Base-by-base conservation (phyloP, 148 eudicot species). In the Spergularia bocconei region DNA sequence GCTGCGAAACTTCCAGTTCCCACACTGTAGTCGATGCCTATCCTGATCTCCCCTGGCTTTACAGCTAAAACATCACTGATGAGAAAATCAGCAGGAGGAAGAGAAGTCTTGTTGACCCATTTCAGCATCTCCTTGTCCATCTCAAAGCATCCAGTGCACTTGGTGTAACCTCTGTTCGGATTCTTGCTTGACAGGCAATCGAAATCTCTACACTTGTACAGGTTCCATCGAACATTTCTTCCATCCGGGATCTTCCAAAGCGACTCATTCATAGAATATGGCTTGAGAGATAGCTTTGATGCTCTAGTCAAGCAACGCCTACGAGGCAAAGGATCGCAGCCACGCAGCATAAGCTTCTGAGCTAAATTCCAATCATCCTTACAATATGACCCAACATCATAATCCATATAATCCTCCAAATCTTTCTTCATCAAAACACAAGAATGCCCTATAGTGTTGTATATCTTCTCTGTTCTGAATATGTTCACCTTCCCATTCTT, bases 1-100 rank as follows among this genome's bases (percentile, higher is more conserved):
- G 99, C 98, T 67, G 94, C 98, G 84, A 96, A 92, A 0, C 91
- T 87, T 0, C 98, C 99, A 0, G 99, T 96, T 1, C 98, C 99
- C 44, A 96, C 83, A 3, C 98, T 90, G 54, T 85, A 91, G 78
- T 96, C 99, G 5, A 96, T 84, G 11, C 99, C 99, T 51, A 96
- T 85, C 79, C 99, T 79, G 12, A 96, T 86, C 81, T 91, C 99
- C 70, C 89, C 95, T 4, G 91, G 87, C 79, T 95, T 96, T 39
- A 91, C 72, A n/a, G 71, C 84, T 71, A 96, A 78, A 72, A 91
- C 90, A 55, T 92, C 94, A 33, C 70, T 81, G 16, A 96, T 88
- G 65, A 82, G 25, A 70, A 91, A 85, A 79, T 96, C 97, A 17
- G 87, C 62, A 0, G 90, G 83, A 14, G 85, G 68, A 38, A 72